Conservation (phyloP, 2,329 filamentous ascomycete genomes). For the Aspergillus pseudonomiae region DNA sequence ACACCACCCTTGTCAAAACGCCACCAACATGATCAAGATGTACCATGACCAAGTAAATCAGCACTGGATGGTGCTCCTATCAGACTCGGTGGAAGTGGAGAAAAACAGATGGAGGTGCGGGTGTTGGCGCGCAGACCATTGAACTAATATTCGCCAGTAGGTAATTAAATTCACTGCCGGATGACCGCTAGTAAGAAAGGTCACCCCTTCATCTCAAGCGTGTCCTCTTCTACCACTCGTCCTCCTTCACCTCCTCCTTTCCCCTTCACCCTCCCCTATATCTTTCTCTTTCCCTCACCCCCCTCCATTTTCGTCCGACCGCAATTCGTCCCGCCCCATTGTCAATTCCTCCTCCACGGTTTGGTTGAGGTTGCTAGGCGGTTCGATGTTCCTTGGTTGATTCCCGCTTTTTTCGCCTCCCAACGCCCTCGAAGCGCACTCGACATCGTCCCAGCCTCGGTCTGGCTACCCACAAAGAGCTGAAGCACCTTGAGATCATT, state of each 20-base stretch:
- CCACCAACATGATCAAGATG: neutral
- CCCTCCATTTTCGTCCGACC: constrained; percentile 4
- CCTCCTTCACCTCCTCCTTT: constrained; percentile 7
- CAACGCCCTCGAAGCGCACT: constrained; percentile 8
- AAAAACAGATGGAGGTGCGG: neutral
- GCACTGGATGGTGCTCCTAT: neutral
- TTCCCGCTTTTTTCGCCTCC: constrained; percentile 14
- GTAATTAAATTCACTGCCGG: constrained; percentile 16
- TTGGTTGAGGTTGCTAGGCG: constrained; percentile 20
- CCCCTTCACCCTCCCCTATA: constrained; percentile 1
- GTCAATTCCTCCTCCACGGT: constrained; percentile 11
- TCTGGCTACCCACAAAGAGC: neutral
- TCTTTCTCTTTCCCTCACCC: constrained; percentile 7
- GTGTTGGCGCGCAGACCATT: constrained; percentile 1
- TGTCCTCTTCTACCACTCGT: constrained; percentile 21
- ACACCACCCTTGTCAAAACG: neutral
- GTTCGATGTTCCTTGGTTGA: constrained; percentile 25
- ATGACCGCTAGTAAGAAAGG: constrained; percentile 6
- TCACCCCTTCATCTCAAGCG: constrained; percentile 18
- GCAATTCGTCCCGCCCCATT: neutral
- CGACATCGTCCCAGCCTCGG: neutral
- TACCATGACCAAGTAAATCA: too few relatives aligned
- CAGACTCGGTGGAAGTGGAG: neutral
- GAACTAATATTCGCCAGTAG: constrained; percentile 3
- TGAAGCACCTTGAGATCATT: neutral